A percentile compares a stretch with the other conserved stretches of the same genome.
phyloP scores from a whole-genome alignment of 257 asterid species.

The Capsicum pubescens region DNA sequence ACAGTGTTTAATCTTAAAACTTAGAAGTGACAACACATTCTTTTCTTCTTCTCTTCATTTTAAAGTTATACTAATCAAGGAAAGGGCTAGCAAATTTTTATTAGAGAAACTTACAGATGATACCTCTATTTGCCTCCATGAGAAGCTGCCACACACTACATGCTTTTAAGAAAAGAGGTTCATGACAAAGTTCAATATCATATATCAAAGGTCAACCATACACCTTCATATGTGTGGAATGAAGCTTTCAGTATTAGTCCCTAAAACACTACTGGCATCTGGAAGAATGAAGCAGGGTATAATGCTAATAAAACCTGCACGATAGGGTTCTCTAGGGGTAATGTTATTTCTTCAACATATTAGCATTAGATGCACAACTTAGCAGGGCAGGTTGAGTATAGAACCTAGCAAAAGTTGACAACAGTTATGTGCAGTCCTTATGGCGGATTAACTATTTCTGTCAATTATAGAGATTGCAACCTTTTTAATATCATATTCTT shows the following conservation, averaged over 20 bases:
- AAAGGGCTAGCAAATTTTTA: not conserved
- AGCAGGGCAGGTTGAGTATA: not conserved
- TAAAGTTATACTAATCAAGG: not conserved
- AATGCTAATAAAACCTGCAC: constrained; percentile 15
- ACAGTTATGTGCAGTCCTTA: not conserved
- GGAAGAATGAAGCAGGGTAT: constrained; percentile 17
- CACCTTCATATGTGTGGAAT: not conserved
- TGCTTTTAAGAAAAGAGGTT: constrained; percentile 8
- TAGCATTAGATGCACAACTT: constrained; percentile 3
- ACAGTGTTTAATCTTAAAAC: constrained; percentile 2
- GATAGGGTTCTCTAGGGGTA: not conserved
- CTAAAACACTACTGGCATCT: constrained; percentile 26
- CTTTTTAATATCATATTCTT: not conserved
- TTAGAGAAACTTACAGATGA: constrained; percentile 10
- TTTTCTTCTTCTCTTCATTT: not conserved
- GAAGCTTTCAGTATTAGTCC: not conserved
- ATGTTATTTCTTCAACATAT: not conserved
- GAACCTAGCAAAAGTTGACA: not conserved
- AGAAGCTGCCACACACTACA: not conserved
- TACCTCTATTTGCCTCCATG: not conserved
- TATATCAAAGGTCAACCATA: constrained; percentile 7
- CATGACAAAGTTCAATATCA: not conserved
- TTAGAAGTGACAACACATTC: not conserved
- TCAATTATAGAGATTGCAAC: not conserved
- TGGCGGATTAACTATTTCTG: constrained; percentile 8